phyloP scores from a whole-genome alignment of 2,329 filamentous ascomycete species.

The Colletotrichum orbiculare region DNA sequence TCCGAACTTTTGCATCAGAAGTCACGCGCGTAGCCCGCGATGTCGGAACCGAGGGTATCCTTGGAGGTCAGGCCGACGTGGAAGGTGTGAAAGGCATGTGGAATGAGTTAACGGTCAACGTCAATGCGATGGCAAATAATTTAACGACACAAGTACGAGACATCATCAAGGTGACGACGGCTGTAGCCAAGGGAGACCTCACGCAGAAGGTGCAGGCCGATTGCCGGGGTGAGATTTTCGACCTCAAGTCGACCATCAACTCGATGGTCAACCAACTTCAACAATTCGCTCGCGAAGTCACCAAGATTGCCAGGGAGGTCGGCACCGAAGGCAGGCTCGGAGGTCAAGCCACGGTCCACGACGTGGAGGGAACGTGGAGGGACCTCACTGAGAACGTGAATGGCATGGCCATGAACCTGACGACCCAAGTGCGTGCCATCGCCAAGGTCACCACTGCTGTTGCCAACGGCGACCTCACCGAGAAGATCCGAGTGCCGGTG shows the following conservation, averaged over 20 bases:
- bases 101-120: conserved; percentile 87
- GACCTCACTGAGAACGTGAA: conserved; percentile 97
- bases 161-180: conserved; percentile 85
- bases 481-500: conserved; percentile 95
- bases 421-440: conserved; percentile 97
- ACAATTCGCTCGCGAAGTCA: conserved; percentile 96
- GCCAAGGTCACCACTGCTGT: conserved; percentile 96
- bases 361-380: conserved; percentile 97
- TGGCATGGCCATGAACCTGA: conserved; percentile 98
- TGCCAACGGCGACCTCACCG: conserved; percentile 90
- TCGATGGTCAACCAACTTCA: conserved; percentile 98
- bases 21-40: conserved; percentile 86
- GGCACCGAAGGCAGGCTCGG: conserved; percentile 94
- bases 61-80: conserved; percentile 85
- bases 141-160: conserved; percentile 91
- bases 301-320: conserved; percentile 94
- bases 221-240: conserved; percentile 90
- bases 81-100: conserved; percentile 89
- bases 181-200: conserved; percentile 84
- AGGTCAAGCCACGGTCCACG: conserved; percentile 94
- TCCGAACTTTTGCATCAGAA: conserved; percentile 85
- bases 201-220: conserved; percentile 97
- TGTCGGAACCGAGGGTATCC: conserved; percentile 85
- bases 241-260: conserved; percentile 98
- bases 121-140: conserved; percentile 90